Percentiles rank a stretch among this genome's conserved stretches.
These are phyloP conservation scores for Albugo candida DNA, from an alignment of 352 stramenopile genomes.

Conservation along the genomic window DNA sequence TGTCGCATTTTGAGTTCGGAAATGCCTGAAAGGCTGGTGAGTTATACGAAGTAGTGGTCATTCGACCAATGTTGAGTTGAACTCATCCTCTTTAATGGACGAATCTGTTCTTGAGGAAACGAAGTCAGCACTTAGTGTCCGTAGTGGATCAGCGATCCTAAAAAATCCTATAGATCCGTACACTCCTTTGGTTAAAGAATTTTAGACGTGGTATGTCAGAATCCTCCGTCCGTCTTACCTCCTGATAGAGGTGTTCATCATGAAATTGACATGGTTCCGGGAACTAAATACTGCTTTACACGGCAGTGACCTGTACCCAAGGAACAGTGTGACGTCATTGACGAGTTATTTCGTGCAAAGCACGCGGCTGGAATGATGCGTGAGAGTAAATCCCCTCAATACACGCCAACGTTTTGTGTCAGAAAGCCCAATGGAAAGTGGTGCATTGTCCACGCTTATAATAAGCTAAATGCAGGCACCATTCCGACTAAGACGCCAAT, in stretches of 20 bases:
- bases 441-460: constrained; percentile 14
- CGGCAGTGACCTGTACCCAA: constrained; percentile 8
- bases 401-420: constrained; percentile 12
- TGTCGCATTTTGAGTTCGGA: too few species aligned
- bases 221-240: too few species aligned
- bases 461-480: neutral
- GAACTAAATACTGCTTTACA: constrained; percentile 1
- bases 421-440: constrained; percentile 11
- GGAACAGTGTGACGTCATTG: constrained; percentile 9
- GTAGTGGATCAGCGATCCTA: too few species aligned
- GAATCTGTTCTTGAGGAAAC: too few species aligned
- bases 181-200: too few species aligned
- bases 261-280: constrained; percentile 4
- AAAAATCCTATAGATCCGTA: too few species aligned
- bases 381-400: constrained; percentile 9
- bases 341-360: constrained; percentile 1
- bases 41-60: too few species aligned
- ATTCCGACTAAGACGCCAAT: constrained; percentile 2
- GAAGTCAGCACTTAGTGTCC: too few species aligned
- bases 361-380: constrained; percentile 5
- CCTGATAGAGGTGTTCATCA: constrained; percentile 1
- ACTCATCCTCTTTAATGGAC: too few species aligned
- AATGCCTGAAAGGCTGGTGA: too few species aligned
- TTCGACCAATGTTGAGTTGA: too few species aligned
- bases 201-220: too few species aligned